Conservation (phyloP, 2,329 filamentous ascomycete species). For the Penicillium decumbens region DNA sequence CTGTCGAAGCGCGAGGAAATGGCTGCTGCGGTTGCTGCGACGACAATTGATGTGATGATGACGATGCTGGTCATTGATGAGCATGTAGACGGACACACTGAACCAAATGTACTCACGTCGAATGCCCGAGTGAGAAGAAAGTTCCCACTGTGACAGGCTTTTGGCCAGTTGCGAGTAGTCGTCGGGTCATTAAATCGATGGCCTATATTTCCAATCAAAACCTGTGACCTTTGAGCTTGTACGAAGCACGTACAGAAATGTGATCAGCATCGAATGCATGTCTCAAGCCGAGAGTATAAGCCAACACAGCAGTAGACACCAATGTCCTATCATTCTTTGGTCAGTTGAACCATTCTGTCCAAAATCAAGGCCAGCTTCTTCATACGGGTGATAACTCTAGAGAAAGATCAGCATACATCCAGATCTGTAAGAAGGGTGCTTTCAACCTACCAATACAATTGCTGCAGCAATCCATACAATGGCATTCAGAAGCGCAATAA, state of each 20-base stretch:
- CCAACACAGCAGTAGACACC: constrained; percentile 73
- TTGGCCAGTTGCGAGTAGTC: constrained; percentile 79
- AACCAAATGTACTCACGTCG: constrained; percentile 51
- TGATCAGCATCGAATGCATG: constrained; percentile 99
- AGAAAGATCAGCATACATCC: constrained; percentile 9
- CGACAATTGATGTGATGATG: constrained; percentile 80
- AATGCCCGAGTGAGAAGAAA: constrained; percentile 90
- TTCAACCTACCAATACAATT: constrained; percentile 50
- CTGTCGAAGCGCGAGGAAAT: constrained; percentile 74
- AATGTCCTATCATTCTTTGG: constrained; percentile 47
- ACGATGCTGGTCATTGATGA: constrained; percentile 57
- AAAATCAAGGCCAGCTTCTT: constrained; percentile 1
- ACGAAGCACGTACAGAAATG: constrained; percentile 50
- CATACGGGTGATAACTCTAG: constrained; percentile 39
- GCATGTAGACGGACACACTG: background rate
- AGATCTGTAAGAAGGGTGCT: background rate
- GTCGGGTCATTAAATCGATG: constrained; percentile 91
- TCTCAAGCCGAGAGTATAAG: constrained; percentile 82
- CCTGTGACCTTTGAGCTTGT: background rate
- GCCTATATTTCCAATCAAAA: constrained; percentile 44
- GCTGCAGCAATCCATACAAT: constrained; percentile 56
- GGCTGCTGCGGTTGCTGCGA: constrained; percentile 83
- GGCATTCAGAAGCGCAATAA: constrained; percentile 52
- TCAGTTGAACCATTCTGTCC: background rate
- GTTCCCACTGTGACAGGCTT: constrained; percentile 87